Conservation (phyloP, 2,329 filamentous ascomycete genomes). For the Colletotrichum spinosum region DNA sequence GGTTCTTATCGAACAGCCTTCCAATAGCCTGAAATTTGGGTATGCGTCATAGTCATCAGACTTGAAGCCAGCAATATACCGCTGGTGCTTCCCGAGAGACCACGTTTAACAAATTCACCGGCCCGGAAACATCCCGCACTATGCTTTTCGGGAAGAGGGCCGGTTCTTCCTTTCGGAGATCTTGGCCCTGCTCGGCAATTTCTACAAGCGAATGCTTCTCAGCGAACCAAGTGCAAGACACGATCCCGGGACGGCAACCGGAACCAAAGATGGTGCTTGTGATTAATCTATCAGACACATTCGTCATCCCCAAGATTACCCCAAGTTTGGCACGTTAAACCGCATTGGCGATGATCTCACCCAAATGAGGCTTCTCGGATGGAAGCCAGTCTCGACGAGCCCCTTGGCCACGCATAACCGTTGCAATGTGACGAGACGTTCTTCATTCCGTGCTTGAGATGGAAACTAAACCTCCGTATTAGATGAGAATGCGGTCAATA, state of each 20-base stretch:
- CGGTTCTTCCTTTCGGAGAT: conserved; percentile 16
- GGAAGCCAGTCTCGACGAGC: not conserved
- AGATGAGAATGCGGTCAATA: not conserved
- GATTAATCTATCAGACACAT: conserved; percentile 14
- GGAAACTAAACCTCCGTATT: conserved; percentile 6
- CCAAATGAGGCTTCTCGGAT: conserved; percentile 15
- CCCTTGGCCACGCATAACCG: conserved; percentile 4
- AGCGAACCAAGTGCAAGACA: conserved; percentile 14
- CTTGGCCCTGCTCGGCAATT: conserved; percentile 27
- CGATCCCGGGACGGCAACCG: conserved; percentile 2
- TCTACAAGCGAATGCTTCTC: not conserved
- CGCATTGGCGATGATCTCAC: conserved; percentile 3
- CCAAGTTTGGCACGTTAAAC: not conserved
- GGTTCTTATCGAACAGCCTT: too few species aligned
- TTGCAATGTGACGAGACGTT: conserved; percentile 15
- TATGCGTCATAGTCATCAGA: too few species aligned
- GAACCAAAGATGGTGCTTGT: not conserved
- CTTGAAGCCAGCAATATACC: too few species aligned
- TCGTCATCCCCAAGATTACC: not conserved
- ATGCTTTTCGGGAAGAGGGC: conserved; percentile 20
- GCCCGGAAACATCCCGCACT: conserved; percentile 6
- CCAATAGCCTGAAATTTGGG: too few species aligned
- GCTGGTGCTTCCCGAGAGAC: not conserved
- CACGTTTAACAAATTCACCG: not conserved
- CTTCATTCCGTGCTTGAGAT: conserved; percentile 24